A percentile compares a stretch with the other conserved stretches of the same genome.
These are phyloP conservation scores for Telopea speciosissima DNA, from an alignment of 177 flowering plant species.

Conservation along the genomic window DNA sequence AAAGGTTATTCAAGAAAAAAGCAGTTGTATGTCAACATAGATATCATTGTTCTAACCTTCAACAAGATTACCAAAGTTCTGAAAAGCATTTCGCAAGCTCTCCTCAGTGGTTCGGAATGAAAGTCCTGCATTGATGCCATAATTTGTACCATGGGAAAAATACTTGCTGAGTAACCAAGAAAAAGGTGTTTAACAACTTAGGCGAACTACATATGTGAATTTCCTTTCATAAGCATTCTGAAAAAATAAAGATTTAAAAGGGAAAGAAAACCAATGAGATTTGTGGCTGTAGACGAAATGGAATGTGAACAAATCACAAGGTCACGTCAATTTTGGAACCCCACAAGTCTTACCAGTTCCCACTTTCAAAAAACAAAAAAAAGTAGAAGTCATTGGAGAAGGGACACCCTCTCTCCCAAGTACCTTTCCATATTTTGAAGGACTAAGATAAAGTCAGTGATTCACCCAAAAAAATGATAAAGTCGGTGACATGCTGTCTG, in stretches of 20 bases:
- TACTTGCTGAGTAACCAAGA: not conserved
- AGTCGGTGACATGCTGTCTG: too few relatives aligned
- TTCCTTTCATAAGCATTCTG: not conserved
- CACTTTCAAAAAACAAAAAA: too few relatives aligned
- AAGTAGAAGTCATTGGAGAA: not conserved
- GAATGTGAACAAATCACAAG: not conserved
- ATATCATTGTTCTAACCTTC: slow-evolving; percentile 41
- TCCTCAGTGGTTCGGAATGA: slow-evolving; percentile 90
- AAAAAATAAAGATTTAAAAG: too few relatives aligned
- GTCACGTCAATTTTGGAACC: not conserved
- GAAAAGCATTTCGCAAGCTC: slow-evolving; percentile 64
- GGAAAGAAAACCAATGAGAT: not conserved
- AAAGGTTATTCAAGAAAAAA: not conserved
- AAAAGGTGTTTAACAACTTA: not conserved
- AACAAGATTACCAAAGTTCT: slow-evolving; percentile 63
- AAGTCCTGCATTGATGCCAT: slow-evolving; percentile 47
- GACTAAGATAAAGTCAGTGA: not conserved
- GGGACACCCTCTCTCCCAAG: not conserved
- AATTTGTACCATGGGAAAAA: not conserved
- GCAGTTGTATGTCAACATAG: not conserved
- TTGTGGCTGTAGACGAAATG: not conserved
- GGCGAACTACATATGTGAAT: not conserved
- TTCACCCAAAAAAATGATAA: too few relatives aligned
- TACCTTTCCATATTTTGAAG: not conserved
- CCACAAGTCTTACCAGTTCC: not conserved